Percentiles rank a stretch among this genome's conserved stretches.
phyloP scores from a whole-genome alignment of 805 yeast genomes.

The Isabelozyma gotoi region DNA sequence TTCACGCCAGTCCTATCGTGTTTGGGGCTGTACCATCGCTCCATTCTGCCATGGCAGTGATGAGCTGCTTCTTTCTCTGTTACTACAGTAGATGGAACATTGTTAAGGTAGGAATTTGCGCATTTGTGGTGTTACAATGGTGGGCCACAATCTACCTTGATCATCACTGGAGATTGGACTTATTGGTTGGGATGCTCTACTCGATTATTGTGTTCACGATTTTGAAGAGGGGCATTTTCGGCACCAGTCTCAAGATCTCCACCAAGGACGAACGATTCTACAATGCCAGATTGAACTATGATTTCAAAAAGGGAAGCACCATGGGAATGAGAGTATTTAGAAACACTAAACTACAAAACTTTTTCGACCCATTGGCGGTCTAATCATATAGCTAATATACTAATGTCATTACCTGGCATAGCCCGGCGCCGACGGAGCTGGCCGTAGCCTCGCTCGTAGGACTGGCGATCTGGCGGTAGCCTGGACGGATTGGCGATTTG shows the following conservation, averaged over 20 bases:
- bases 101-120: conserved; percentile 34
- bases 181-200: conserved; percentile 57
- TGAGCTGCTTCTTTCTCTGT: conserved; percentile 42
- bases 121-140: conserved; percentile 60
- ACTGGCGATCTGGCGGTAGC: too few species aligned
- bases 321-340: conserved; percentile 68
- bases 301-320: conserved; percentile 42
- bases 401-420: too few species aligned
- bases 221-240: conserved; percentile 20
- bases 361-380: conserved; percentile 46
- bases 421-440: too few species aligned
- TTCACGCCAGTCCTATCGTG: conserved; percentile 66
- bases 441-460: too few species aligned
- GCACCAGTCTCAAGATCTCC: conserved; percentile 18
- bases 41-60: conserved; percentile 66
- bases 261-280: conserved; percentile 37
- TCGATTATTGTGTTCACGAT: conserved; percentile 45
- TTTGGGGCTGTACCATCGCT: conserved; percentile 64
- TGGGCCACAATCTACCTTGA: conserved; percentile 76
- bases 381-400: neutral
- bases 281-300: conserved; percentile 34
- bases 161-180: conserved; percentile 69
- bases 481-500: too few species aligned
- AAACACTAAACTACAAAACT: conserved; percentile 46
- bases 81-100: conserved; percentile 37